These are phyloP conservation scores for Diaporthe aspalathi DNA, from an alignment of 2,329 filamentous ascomycete genomes.

Conservation along the genomic window DNA sequence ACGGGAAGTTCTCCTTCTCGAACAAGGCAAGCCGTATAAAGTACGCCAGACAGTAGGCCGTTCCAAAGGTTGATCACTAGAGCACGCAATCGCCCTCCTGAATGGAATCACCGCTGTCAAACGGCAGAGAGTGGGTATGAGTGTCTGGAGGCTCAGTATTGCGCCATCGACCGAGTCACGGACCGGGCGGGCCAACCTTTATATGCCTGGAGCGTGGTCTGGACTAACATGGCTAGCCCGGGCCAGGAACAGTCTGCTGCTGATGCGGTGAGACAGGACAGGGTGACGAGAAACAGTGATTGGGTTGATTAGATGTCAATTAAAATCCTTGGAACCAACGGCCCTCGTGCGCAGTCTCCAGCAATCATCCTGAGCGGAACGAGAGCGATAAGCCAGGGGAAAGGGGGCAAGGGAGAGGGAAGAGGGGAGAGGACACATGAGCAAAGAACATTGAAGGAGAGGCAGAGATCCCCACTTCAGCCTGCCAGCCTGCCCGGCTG, in stretches of 20 bases:
- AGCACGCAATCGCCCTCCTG: constrained; percentile 39
- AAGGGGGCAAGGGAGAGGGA: too few species aligned
- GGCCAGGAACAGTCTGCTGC: constrained; percentile 3
- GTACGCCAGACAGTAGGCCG: constrained; percentile 1
- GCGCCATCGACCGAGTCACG: constrained; percentile 27
- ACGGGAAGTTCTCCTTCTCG: constrained; percentile 34
- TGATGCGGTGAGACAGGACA: constrained; percentile 22
- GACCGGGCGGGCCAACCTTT: constrained; percentile 20
- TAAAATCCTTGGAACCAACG: constrained; percentile 5
- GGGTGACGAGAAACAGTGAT: constrained; percentile 10
- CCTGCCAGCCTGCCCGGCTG: too few species aligned
- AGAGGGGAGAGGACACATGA: constrained; percentile 10
- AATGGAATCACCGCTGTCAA: constrained; percentile 33
- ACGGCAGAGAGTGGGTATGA: constrained; percentile 27
- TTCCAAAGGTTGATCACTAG: constrained; percentile 28
- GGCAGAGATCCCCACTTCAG: constrained; percentile 12
- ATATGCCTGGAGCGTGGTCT: background rate
- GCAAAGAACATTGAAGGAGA: background rate
- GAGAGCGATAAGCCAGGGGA: background rate
- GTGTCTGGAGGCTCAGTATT: constrained; percentile 25
- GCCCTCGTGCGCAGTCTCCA: background rate
- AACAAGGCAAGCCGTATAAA: constrained; percentile 27
- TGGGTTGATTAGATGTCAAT: constrained; percentile 9
- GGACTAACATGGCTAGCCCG: constrained; percentile 3
- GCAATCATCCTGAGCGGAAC: constrained; percentile 14